Conservation (phyloP, 1,139 yeast species). For the Pichia norvegensis region DNA sequence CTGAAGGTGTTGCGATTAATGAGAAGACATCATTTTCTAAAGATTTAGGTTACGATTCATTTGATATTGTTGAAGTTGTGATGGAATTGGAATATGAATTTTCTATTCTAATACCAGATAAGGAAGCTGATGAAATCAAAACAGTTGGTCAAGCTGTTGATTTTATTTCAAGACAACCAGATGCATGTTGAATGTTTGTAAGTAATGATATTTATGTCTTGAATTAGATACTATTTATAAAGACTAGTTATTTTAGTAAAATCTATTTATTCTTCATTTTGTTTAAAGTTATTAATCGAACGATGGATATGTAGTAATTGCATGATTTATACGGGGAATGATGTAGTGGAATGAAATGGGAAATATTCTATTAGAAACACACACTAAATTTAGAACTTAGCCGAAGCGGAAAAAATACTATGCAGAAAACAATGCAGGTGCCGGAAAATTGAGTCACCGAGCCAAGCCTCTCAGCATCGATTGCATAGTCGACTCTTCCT, state of each 20-base stretch:
- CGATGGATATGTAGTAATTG: too few relatives aligned
- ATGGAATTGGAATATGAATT: constrained; percentile 86
- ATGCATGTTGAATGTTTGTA: constrained; percentile 42
- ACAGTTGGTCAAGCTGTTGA: constrained; percentile 80
- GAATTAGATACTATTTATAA: background rate
- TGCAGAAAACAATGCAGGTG: too few relatives aligned
- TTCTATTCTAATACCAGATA: constrained; percentile 67
- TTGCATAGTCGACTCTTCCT: too few relatives aligned
- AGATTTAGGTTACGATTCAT: constrained; percentile 79
- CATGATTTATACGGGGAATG: too few relatives aligned
- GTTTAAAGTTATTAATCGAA: too few relatives aligned
- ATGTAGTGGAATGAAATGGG: too few relatives aligned
- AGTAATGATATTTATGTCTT: background rate
- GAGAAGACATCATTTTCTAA: constrained; percentile 56
- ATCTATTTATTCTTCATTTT: background rate
- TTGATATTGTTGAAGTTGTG: constrained; percentile 82
- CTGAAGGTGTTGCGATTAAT: constrained; percentile 38
- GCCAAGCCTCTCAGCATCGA: too few relatives aligned
- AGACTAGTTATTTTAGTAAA: background rate
- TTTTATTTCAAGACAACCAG: constrained; percentile 64
- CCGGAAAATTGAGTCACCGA: too few relatives aligned
- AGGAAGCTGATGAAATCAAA: constrained; percentile 75
- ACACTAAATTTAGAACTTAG: too few relatives aligned
- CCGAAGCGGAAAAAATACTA: too few relatives aligned
- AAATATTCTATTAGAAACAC: too few relatives aligned